These are phyloP conservation scores for Epichloe bromicola DNA, from an alignment of 2,329 filamentous ascomycete species.

Conservation along the genomic window DNA sequence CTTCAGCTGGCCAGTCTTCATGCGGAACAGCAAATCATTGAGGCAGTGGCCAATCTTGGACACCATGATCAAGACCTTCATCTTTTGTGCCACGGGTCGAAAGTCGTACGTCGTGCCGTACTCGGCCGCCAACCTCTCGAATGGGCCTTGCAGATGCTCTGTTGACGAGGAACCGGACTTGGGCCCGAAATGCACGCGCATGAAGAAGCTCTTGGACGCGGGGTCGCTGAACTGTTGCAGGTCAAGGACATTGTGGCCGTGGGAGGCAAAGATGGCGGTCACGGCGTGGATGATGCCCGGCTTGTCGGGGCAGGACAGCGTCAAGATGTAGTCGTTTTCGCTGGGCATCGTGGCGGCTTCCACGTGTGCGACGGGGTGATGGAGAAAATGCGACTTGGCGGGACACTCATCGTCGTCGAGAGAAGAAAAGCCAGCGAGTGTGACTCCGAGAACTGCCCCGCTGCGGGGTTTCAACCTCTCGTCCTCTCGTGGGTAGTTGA, in stretches of 20 bases:
- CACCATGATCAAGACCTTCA: slow-evolving; percentile 74
- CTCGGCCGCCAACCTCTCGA: slow-evolving; percentile 46
- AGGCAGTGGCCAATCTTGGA: slow-evolving; percentile 81
- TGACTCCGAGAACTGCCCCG: not conserved
- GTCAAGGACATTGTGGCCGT: slow-evolving; percentile 70
- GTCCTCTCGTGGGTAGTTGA: not conserved
- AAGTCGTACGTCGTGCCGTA: slow-evolving; percentile 62
- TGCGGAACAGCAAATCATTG: slow-evolving; percentile 71
- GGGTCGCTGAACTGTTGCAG: slow-evolving; percentile 75
- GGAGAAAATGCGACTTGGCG: too few relatives aligned
- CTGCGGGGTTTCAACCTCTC: not conserved
- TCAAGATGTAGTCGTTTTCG: slow-evolving; percentile 55
- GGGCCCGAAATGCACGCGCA: slow-evolving; percentile 73
- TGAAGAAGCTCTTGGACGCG: slow-evolving; percentile 66
- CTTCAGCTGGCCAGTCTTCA: slow-evolving; percentile 58
- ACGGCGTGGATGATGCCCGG: slow-evolving; percentile 77
- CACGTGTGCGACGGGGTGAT: not conserved
- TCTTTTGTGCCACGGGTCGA: slow-evolving; percentile 54
- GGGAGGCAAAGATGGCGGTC: slow-evolving; percentile 60
- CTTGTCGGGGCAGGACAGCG: slow-evolving; percentile 73
- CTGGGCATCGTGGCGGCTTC: slow-evolving; percentile 14
- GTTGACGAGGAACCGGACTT: slow-evolving; percentile 32
- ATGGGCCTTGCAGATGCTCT: slow-evolving; percentile 39
- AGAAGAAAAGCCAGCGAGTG: not conserved
- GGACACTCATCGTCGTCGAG: not conserved